phyloP scores from a whole-genome alignment of 2,329 filamentous ascomycete species.

The Periconia digitata region DNA sequence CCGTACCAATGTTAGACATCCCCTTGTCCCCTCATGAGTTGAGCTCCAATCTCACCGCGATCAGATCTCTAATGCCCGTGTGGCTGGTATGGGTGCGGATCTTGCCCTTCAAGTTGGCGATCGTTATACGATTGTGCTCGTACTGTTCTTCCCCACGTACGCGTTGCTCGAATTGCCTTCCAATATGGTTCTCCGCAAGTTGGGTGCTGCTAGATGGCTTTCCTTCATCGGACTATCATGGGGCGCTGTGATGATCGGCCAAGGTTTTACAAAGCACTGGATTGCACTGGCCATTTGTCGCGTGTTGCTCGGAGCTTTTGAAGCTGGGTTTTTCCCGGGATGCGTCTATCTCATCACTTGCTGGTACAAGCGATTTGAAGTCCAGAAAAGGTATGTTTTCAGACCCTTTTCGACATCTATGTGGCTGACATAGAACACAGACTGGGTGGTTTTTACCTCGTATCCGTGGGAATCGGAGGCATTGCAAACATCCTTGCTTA shows the following conservation, averaged over 20 bases:
- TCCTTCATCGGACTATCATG: slow-evolving; percentile 25
- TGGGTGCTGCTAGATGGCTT: slow-evolving; percentile 32
- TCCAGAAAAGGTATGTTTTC: slow-evolving; percentile 21
- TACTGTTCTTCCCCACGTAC: slow-evolving; percentile 32
- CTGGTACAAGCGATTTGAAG: slow-evolving; percentile 29
- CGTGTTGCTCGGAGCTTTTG: slow-evolving; percentile 24
- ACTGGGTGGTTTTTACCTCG: slow-evolving; percentile 24
- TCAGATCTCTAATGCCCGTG: slow-evolving; percentile 26
- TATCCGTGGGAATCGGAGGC: slow-evolving; percentile 29
- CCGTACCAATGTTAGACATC: slow-evolving; percentile 16
- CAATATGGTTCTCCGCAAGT: slow-evolving; percentile 25
- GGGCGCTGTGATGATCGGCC: slow-evolving; percentile 30
- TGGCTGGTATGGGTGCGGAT: slow-evolving; percentile 30
- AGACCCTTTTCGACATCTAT: background rate
- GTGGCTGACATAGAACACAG: slow-evolving; percentile 4
- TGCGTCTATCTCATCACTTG: slow-evolving; percentile 33
- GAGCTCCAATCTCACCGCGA: background rate
- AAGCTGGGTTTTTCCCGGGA: slow-evolving; percentile 30
- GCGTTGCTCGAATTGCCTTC: slow-evolving; percentile 4
- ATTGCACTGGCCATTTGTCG: slow-evolving; percentile 21
- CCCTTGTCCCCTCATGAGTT: no score
- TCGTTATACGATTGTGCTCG: slow-evolving; percentile 26
- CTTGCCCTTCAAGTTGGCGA: slow-evolving; percentile 23
- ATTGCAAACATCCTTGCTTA: slow-evolving; percentile 31
- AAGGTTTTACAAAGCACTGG: slow-evolving; percentile 29